These are phyloP conservation scores for Parathielavia appendiculata DNA, from an alignment of 495 filamentous ascomycete species.

Conservation along the genomic window DNA sequence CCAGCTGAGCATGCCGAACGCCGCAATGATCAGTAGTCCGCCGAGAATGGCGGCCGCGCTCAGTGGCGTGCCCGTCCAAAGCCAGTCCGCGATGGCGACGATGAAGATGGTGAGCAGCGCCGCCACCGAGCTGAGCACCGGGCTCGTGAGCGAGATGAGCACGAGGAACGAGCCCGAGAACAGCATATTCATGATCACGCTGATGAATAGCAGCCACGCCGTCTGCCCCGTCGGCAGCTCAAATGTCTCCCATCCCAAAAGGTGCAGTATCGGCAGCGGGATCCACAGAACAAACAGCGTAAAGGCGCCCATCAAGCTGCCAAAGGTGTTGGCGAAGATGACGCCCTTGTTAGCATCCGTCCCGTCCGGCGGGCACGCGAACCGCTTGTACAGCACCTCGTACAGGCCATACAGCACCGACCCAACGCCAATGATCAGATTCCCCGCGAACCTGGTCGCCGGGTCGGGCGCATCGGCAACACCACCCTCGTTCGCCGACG, in stretches of 20 bases:
- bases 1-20: constrained; percentile 81
- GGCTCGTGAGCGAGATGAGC: constrained; percentile 85
- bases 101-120: constrained; percentile 94
- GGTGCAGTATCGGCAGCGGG: constrained; percentile 77
- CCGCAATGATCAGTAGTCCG: constrained; percentile 78
- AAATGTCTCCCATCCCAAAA: constrained; percentile 72
- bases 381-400: constrained; percentile 90
- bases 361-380: constrained; percentile 88
- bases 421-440: constrained; percentile 88
- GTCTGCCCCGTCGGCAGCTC: constrained; percentile 70
- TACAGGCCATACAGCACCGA: constrained; percentile 94
- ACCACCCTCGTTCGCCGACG: constrained; percentile 2
- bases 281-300: constrained; percentile 88
- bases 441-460: constrained; percentile 63
- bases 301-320: constrained; percentile 75
- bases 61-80: constrained; percentile 68
- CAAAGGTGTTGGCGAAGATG: constrained; percentile 90
- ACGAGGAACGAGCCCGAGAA: constrained; percentile 95
- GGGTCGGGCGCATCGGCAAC: constrained; percentile 9
- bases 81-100: constrained; percentile 86
- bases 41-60: constrained; percentile 69
- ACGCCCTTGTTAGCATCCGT: constrained; percentile 73
- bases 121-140: constrained; percentile 86
- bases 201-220: constrained; percentile 72
- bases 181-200: constrained; percentile 73